phyloP scores from a whole-genome alignment of 75 land plant genomes.

The Cryptomeria japonica region DNA sequence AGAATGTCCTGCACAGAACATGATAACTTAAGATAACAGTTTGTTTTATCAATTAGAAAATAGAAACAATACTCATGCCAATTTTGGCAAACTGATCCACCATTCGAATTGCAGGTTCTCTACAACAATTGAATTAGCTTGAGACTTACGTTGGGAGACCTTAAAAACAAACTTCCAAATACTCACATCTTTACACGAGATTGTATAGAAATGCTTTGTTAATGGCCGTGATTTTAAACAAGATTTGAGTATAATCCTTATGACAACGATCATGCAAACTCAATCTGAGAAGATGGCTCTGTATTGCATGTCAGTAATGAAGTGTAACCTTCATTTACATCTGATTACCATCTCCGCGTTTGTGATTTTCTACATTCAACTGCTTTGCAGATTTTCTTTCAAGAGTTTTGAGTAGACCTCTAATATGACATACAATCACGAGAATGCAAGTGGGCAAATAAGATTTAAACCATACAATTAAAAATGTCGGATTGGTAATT shows the following conservation, averaged over 20 bases:
- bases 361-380: not conserved
- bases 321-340: not conserved
- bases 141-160: not conserved
- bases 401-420: not conserved
- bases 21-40: not conserved
- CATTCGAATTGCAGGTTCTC: not conserved
- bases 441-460: not conserved
- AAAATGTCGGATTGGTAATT: not conserved
- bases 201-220: not conserved
- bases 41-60: not conserved
- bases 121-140: not conserved
- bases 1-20: not conserved
- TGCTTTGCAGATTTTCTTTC: not conserved
- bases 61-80: not conserved
- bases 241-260: not conserved
- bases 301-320: not conserved
- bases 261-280: not conserved
- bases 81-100: not conserved
- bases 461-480: not conserved
- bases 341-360: not conserved
- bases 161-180: not conserved
- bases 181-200: not conserved
- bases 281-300: not conserved
- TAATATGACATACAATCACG: not conserved
- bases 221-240: not conserved